These are phyloP conservation scores for Chionographis japonica DNA, from an alignment of 106 monocot genomes.

Conservation along the genomic window DNA sequence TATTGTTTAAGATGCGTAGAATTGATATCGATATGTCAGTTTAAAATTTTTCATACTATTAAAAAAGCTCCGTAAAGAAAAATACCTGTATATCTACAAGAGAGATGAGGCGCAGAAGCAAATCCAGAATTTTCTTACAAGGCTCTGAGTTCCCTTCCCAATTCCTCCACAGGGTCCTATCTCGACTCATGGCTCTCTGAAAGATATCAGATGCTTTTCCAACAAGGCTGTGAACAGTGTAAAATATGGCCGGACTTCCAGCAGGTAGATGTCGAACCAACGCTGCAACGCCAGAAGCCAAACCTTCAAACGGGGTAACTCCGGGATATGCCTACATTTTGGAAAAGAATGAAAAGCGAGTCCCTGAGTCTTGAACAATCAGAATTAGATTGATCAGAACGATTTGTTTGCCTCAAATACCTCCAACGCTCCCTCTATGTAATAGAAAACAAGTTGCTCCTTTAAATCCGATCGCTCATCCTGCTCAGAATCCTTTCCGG, in stretches of 20 bases:
- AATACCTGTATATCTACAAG: constrained; percentile 96
- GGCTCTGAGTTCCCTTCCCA: constrained; percentile 74
- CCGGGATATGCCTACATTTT: constrained; percentile 64
- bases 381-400: background rate
- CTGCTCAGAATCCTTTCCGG: constrained; percentile 52
- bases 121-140: constrained; percentile 70
- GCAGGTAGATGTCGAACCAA: constrained; percentile 85
- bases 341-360: background rate
- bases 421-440: constrained; percentile 79
- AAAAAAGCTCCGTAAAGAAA: background rate
- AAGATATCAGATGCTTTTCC: constrained; percentile 53
- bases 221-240: constrained; percentile 64
- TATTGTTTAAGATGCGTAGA: too few species aligned
- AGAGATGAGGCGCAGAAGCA: constrained; percentile 72
- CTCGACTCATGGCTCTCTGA: constrained; percentile 24
- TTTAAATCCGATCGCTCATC: constrained; percentile 56
- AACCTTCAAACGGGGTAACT: constrained; percentile 79
- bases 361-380: background rate
- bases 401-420: constrained; percentile 20
- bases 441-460: constrained; percentile 83
- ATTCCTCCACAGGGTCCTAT: constrained; percentile 57
- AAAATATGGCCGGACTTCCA: constrained; percentile 86
- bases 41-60: too few species aligned
- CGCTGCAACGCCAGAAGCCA: constrained; percentile 86
- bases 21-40: too few species aligned